Base-by-base conservation (phyloP, 2,329 filamentous ascomycete species). In the Colletotrichum ledebouriae region DNA sequence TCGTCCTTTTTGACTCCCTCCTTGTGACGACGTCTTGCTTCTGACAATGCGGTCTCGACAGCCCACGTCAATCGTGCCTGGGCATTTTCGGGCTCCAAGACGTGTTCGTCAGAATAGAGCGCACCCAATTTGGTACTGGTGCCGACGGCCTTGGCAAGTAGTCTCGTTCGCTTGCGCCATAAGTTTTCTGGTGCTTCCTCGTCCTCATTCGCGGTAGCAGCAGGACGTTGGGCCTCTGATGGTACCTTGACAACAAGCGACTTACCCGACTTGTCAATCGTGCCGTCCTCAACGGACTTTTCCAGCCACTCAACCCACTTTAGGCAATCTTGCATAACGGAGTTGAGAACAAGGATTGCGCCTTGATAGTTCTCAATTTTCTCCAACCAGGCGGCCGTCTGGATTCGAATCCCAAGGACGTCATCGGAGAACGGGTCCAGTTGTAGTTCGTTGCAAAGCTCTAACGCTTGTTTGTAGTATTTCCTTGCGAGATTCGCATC, bases 371-470 rank as follows among this genome's bases (percentile, higher is more conserved):
- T 88, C 37, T 90, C 86, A 15, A 93, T 87, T 75, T 91, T 90
- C 79, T 98, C 93, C 70, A 97, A 85, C 85, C 97, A 89, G 10
- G 86, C 86, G 1, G 93, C 90, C 9, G 97, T 85, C 76, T 94
- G 90, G 58, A 98, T 90, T 75, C 94, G 93, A 59, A 98, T 90
- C 9, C 96, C 96, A 73, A 98, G 85, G 39, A 98, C 90, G 77
- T 98, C 94, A 73, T 98, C 92, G 4, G 92, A 94, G 77, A 94
- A 97, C 0, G 93, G 93, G 76, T 98, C 94, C 82, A 99, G 88
- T 0, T 90, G 89, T 58, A 92, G 76, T 74, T 93, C 89, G 57
- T 89, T 83, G 65, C 94, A 94, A 59, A 91, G 85, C 70, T 90
- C 84, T 65, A 98, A 83, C 3, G 94, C 94, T 72, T 92, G 87